Evolutionary conservation across 306 rosid species (phyloP), one percentile per base, ranked within the genome.

Genomic region (Castanea sativa): DNA sequence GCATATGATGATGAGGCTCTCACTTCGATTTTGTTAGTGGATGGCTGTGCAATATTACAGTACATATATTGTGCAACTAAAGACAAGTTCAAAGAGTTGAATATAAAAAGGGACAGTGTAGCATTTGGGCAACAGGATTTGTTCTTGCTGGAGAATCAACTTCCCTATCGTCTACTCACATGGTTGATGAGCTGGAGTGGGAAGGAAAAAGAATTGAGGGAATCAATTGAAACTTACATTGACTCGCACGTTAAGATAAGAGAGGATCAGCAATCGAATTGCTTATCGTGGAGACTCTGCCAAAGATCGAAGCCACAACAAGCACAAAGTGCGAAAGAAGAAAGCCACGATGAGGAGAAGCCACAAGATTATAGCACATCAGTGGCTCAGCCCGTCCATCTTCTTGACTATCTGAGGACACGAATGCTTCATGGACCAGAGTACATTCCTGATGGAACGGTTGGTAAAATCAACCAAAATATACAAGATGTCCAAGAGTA

Each of bases 141-240:
- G 57, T 71, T 81, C 68, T 71, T 81, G 77, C 77, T 81, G 10
- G 85, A 81, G 73, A 81, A 81, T 12, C 81, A 76, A 61, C 70
- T 81, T 52, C 81, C 85, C 19, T 76, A 30, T 16, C 1, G 49
- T 14, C 73, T 70, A 59, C 81, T 82, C 38, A 11, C 21, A 35
- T 14, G 25, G 49, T 65, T 73, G 59, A 74, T 73, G 51, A 65
- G 6, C 32, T 10, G 0, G 15, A 19, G 65, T 52, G 0, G 0
- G 6, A 19, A 18, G 9, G 0, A 18, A 21, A 0, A 1, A 1
- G 16, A 35, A 0, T 0, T 0, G 6, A 5, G n/a, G 5, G 5
- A 4, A 6, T 60, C 73, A 3, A 71, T 81, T 3, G 25, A 1
- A 1, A 1, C 0, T 0, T 81, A 68, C 33, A 43, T 75, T 45